A percentile compares a stretch with the other conserved stretches of the same genome.
These are phyloP conservation scores for Penicillium sp. DNA, from an alignment of 2,329 filamentous ascomycete species.

Conservation along the genomic window DNA sequence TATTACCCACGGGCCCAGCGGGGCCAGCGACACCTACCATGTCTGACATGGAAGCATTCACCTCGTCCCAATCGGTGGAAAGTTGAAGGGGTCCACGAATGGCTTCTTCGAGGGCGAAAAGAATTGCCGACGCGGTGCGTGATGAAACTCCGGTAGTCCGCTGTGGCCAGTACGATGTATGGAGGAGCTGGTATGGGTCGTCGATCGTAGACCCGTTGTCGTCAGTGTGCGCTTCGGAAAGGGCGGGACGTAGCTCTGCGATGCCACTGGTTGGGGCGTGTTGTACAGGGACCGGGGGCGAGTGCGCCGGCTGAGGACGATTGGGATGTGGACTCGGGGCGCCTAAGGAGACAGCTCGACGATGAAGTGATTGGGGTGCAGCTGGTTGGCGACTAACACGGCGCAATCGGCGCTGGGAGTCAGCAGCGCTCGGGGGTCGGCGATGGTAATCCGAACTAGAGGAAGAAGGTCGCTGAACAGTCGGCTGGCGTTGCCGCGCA, in stretches of 20 bases:
- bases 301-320: slow-evolving; percentile 26
- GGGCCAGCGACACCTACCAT: slow-evolving; percentile 59
- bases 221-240: slow-evolving; percentile 36
- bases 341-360: slow-evolving; percentile 46
- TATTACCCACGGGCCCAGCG: slow-evolving; percentile 48
- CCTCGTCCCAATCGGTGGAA: slow-evolving; percentile 78
- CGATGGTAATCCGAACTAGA: slow-evolving; percentile 43
- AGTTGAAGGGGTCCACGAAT: slow-evolving; percentile 77
- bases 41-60: slow-evolving; percentile 90
- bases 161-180: slow-evolving; percentile 52
- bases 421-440: slow-evolving; percentile 52
- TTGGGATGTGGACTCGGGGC: slow-evolving; percentile 33
- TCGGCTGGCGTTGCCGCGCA: slow-evolving; percentile 47
- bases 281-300: slow-evolving; percentile 27
- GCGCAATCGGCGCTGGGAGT: slow-evolving; percentile 51
- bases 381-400: slow-evolving; percentile 51
- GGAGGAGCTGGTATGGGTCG: slow-evolving; percentile 27
- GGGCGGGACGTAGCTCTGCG: slow-evolving; percentile 28
- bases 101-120: slow-evolving; percentile 87
- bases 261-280: slow-evolving; percentile 20
- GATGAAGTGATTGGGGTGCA: slow-evolving; percentile 40
- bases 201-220: slow-evolving; percentile 33
- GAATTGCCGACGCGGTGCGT: slow-evolving; percentile 82
- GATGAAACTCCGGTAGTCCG: slow-evolving; percentile 64
- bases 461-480: slow-evolving; percentile 41